A percentile compares a stretch with the other conserved stretches of the same genome.
These are phyloP conservation scores for Austroboletus niveus DNA, from an alignment of 1,284 basidiomycete species.

Conservation along the genomic window DNA sequence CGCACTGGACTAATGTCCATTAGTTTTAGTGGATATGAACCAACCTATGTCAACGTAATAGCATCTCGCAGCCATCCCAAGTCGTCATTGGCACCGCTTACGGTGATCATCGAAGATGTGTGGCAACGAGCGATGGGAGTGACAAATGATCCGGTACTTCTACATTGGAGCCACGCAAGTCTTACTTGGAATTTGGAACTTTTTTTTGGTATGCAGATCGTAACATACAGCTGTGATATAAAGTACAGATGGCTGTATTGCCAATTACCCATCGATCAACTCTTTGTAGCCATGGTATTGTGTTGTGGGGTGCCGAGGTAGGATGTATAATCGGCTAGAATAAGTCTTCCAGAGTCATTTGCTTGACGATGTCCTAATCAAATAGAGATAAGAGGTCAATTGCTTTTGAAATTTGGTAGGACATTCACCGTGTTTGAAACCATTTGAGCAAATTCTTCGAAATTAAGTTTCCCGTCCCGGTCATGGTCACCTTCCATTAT, in stretches of 20 bases:
- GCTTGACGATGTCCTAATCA: slow-evolving; percentile 86
- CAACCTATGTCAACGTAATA: no score
- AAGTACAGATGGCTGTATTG: slow-evolving; percentile 21
- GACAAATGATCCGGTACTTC: no score
- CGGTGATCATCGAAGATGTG: no score
- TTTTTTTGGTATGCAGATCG: slow-evolving; percentile 5
- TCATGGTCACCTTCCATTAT: slow-evolving; percentile 99
- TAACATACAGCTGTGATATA: slow-evolving; percentile 21
- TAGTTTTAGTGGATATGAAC: no score
- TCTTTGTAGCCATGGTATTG: slow-evolving; percentile 19
- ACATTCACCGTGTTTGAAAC: slow-evolving; percentile 88
- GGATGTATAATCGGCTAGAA: slow-evolving; percentile 20
- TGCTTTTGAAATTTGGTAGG: neutral
- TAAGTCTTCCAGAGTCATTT: slow-evolving; percentile 88
- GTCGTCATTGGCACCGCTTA: no score
- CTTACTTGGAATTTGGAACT: neutral
- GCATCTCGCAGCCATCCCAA: no score
- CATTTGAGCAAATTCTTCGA: slow-evolving; percentile 96
- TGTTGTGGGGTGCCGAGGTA: slow-evolving; percentile 15
- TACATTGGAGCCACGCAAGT: neutral
- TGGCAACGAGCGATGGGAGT: no score
- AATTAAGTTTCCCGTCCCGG: slow-evolving; percentile 94
- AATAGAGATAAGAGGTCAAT: neutral
- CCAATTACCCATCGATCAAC: slow-evolving; percentile 8
- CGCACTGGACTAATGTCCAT: no score